Conservation (phyloP, 176 grass and related monocot genomes). For the Tillandsia fasciculata region DNA sequence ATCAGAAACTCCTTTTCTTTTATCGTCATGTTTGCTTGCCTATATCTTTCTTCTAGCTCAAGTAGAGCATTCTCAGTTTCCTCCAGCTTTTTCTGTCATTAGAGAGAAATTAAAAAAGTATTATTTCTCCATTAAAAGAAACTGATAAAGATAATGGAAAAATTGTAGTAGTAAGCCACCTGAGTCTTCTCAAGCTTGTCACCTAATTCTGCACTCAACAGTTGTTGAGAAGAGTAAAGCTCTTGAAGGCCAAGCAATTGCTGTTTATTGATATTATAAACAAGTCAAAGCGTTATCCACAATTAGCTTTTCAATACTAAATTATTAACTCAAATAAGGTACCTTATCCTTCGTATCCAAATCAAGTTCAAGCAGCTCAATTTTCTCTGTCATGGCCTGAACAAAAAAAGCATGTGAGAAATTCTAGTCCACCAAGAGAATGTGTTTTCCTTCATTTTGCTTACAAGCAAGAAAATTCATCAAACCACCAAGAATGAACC, state of each 20-base stretch:
- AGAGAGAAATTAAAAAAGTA: constrained; percentile 13
- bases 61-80: constrained; percentile 59
- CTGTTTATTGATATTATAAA: constrained; percentile 35
- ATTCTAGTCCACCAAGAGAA: constrained; percentile 9
- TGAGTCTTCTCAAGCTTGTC: constrained; percentile 81
- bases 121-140: constrained; percentile 7
- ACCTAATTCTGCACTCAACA: constrained; percentile 76
- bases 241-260: constrained; percentile 93
- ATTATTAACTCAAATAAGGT: not conserved
- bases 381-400: constrained; percentile 95
- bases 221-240: constrained; percentile 81
- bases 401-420: constrained; percentile 21
- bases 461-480: not conserved
- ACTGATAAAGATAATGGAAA: constrained; percentile 13
- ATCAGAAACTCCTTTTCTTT: constrained; percentile 98
- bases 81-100: constrained; percentile 73
- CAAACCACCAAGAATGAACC: constrained; percentile 31
- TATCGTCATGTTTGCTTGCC: constrained; percentile 79
- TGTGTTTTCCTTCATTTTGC: constrained; percentile 6
- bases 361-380: constrained; percentile 80
- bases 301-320: not conserved
- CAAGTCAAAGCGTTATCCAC: not conserved
- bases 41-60: constrained; percentile 97
- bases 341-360: constrained; percentile 96
- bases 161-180: constrained; percentile 27